These are phyloP conservation scores for Boletus edulis DNA, from an alignment of 768 basidiomycete genomes.

Conservation along the genomic window DNA sequence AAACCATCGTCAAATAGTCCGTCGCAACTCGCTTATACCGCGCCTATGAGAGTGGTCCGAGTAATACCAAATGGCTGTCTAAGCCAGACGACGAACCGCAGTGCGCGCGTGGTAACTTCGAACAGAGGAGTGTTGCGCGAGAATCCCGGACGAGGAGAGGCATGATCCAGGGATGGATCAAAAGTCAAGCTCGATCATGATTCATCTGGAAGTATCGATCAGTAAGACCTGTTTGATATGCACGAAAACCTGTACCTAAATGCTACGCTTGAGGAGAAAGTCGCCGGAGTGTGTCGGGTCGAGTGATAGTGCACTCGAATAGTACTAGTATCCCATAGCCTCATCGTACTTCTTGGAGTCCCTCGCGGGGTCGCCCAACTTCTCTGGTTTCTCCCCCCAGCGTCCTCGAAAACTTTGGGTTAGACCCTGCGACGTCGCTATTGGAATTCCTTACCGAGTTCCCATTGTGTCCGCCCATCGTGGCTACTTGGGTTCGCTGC, in stretches of 20 bases:
- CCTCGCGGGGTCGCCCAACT: not conserved
- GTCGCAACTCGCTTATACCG: too few species aligned
- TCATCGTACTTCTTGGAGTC: not conserved
- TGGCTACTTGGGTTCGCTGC: not conserved
- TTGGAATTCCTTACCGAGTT: not conserved
- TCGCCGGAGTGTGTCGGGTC: not conserved
- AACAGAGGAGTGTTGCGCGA: too few species aligned
- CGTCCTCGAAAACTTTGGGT: not conserved
- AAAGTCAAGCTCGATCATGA: not conserved
- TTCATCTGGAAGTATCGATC: not conserved
- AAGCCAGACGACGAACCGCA: too few species aligned
- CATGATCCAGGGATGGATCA: too few species aligned
- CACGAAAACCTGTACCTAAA: not conserved
- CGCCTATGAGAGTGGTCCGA: too few species aligned
- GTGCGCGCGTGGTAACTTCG: too few species aligned
- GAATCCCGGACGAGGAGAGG: too few species aligned
- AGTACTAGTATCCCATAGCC: not conserved
- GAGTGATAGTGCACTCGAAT: not conserved
- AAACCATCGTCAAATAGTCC: too few species aligned
- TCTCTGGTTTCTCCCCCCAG: not conserved
- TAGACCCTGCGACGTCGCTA: too few species aligned
- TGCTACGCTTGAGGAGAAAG: conserved; percentile 1
- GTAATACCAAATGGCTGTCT: too few species aligned
- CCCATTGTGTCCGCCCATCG: not conserved
- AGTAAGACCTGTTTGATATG: not conserved